These are phyloP conservation scores for Flaveria bidentis DNA, from an alignment of 129 eudicot species.

Conservation along the genomic window DNA sequence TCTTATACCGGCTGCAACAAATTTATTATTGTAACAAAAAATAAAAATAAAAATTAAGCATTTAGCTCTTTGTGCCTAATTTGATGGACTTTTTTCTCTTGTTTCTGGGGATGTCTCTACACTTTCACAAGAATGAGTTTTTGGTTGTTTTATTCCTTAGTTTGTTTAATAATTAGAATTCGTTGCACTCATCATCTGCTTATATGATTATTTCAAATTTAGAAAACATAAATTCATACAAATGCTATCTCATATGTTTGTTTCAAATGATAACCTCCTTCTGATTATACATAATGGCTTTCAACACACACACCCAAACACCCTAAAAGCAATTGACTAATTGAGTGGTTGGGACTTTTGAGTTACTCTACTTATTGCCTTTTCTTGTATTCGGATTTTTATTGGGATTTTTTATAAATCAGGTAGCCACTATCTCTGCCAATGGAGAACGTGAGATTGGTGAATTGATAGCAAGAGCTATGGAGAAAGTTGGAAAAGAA, in stretches of 20 bases:
- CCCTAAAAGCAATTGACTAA: neutral
- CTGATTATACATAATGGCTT: neutral
- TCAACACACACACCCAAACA: neutral
- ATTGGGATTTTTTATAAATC: neutral
- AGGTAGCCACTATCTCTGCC: constrained; percentile 98
- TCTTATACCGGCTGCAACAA: neutral
- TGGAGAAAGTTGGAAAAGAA: constrained; percentile 99
- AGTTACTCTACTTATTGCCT: neutral
- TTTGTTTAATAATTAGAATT: neutral
- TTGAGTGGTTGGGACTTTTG: neutral
- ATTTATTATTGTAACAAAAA: neutral
- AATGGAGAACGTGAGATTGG: constrained; percentile 94
- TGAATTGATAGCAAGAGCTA: constrained; percentile 81
- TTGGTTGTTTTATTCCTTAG: neutral
- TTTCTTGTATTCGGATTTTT: neutral
- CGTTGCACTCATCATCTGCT: neutral
- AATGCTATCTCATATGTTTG: neutral
- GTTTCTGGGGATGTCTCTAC: neutral
- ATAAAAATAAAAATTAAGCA: neutral
- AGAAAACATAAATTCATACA: neutral
- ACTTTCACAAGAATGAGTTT: neutral
- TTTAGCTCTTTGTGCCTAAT: neutral
- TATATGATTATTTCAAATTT: neutral
- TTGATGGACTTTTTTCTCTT: neutral
- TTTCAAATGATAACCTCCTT: neutral